Conservation (phyloP, 2,329 filamentous ascomycete species). For the Aspergillus melleus region DNA sequence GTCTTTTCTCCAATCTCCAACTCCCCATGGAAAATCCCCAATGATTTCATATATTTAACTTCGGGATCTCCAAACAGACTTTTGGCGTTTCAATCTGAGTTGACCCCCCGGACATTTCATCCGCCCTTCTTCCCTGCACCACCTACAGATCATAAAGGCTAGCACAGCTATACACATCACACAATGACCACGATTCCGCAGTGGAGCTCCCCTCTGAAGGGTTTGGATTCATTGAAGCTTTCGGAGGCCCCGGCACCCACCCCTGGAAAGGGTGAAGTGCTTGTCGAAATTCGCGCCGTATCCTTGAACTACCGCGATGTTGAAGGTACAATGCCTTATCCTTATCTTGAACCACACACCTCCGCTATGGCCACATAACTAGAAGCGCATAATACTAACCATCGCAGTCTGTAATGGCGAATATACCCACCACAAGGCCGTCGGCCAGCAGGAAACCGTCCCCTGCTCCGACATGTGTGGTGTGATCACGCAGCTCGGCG, state of each 20-base stretch:
- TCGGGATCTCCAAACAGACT: not conserved
- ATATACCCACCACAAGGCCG: slow-evolving; percentile 65
- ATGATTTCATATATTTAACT: not conserved
- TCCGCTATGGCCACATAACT: not conserved
- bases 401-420: slow-evolving; percentile 61
- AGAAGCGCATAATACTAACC: not conserved
- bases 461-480: slow-evolving; percentile 73
- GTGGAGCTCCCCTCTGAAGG: slow-evolving; percentile 59
- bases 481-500: slow-evolving; percentile 53
- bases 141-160: not conserved
- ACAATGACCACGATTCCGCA: slow-evolving; percentile 33
- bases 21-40: not conserved
- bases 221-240: slow-evolving; percentile 55
- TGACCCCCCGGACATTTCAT: not conserved
- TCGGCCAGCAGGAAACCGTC: slow-evolving; percentile 51
- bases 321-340: slow-evolving; percentile 25
- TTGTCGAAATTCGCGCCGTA: slow-evolving; percentile 54
- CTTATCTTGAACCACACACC: not conserved
- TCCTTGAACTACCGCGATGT: slow-evolving; percentile 57
- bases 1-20: not conserved
- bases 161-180: not conserved
- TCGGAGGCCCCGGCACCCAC: slow-evolving; percentile 48
- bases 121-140: not conserved
- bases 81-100: not conserved
- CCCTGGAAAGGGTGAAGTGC: slow-evolving; percentile 54